Conservation (phyloP, 2,329 filamentous ascomycete species). For the Claviceps fusiformis region DNA sequence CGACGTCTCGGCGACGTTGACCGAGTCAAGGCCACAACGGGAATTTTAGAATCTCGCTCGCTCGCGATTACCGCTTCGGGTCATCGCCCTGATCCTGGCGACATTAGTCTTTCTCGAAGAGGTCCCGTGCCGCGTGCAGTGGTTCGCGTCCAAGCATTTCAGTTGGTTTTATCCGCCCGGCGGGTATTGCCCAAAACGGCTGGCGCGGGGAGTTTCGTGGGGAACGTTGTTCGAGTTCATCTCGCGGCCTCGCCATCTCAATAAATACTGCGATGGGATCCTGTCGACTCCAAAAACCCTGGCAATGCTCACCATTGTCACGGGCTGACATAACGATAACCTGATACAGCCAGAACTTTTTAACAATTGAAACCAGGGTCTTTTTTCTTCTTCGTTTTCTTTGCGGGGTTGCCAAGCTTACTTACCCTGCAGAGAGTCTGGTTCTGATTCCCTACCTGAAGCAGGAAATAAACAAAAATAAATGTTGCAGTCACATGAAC, state of each 20-base stretch:
- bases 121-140: background rate
- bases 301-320: background rate
- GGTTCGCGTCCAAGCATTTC: background rate
- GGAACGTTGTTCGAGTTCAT: background rate
- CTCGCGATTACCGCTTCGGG: conserved; percentile 1
- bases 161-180: background rate
- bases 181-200: conserved; percentile 2
- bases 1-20: conserved; percentile 2
- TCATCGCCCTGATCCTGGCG: background rate
- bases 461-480: background rate
- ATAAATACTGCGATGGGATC: background rate
- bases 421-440: background rate
- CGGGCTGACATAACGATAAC: too few relatives aligned
- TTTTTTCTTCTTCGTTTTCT: too few relatives aligned
- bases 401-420: background rate
- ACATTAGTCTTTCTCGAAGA: background rate
- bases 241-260: background rate
- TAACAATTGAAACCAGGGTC: background rate
- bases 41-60: background rate
- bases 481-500: too few relatives aligned
- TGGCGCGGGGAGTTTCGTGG: background rate
- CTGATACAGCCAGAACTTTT: too few relatives aligned
- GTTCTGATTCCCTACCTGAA: background rate
- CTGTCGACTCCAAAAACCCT: background rate
- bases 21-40: background rate